phyloP scores from a whole-genome alignment of 2,329 filamentous ascomycete species.

The Verticillium klebahnii region DNA sequence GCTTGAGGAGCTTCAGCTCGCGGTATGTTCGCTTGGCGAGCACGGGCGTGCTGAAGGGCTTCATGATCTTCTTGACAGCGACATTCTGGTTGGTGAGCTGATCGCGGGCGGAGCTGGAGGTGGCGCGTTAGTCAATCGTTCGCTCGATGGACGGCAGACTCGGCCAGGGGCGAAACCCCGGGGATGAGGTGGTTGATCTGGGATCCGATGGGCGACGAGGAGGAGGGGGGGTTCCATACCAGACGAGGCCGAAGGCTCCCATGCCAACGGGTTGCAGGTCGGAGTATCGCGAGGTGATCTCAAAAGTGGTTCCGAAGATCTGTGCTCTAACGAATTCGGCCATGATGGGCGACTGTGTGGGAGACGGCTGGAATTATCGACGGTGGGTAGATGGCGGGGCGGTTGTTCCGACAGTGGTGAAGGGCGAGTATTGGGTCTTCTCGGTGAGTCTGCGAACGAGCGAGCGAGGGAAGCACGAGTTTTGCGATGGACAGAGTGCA shows the following conservation, averaged over 20 bases:
- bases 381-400: neutral
- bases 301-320: constrained; percentile 99
- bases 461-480: neutral
- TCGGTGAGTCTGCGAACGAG: neutral
- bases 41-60: constrained; percentile 98
- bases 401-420: neutral
- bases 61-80: constrained; percentile 99
- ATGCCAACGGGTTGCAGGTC: constrained; percentile 98
- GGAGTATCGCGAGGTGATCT: constrained; percentile 97
- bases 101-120: constrained; percentile 82
- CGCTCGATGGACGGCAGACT: constrained; percentile 12
- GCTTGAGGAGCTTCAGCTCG: constrained; percentile 95
- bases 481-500: neutral
- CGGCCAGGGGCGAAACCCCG: neutral
- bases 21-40: constrained; percentile 96
- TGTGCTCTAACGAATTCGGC: constrained; percentile 98
- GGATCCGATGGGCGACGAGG: constrained; percentile 3
- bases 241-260: constrained; percentile 97
- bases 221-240: constrained; percentile 54
- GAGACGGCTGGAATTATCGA: neutral
- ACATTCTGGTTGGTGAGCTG: constrained; percentile 96
- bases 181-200: constrained; percentile 1
- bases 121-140: constrained; percentile 4
- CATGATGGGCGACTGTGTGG: constrained; percentile 55
- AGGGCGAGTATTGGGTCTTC: neutral